Evolutionary conservation across 2,329 filamentous ascomycete species (phyloP), one percentile per base, ranked within the genome.

Genomic region (Colletotrichum karsti): DNA sequence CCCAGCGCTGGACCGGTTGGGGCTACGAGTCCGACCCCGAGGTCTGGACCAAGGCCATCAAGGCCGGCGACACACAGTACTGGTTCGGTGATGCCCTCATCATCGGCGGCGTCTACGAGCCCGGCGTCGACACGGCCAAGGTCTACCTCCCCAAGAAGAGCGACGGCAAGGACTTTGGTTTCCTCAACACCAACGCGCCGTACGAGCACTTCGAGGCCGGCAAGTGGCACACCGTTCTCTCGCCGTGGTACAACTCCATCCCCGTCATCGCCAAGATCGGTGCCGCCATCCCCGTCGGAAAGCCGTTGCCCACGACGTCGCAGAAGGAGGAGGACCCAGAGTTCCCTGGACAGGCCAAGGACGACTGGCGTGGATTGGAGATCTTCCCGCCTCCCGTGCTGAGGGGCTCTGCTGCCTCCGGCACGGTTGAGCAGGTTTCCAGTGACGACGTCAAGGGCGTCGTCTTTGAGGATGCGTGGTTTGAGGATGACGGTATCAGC

Each of bases 1-100:
- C 91, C 0, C 91, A 93, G 73, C 82, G 91, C 57, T 93, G 92
- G 91, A 88, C 89, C 0, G 92, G 91, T 0, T 93, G 91, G 90
- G 91, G 90, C 26, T 92, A 91, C 72, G 91, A 93, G 74, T 73
- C 78, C 0, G 91, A 93, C 71, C 81, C 88, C 0, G 87, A 89
- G 67, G 88, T 93, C 0, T 93, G 91, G 91, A 87, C 80, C 2
- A 83, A 82, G 53, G 73, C 81, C 1, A 79, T 93, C 3, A 89
- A 86, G 62, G 82, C 86, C 30, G 91, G 91, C 7, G 91, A 93
- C 71, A 87, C 87, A 4, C 91, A 94, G 74, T 93, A 90, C 80
- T 93, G 91, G 91, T 86, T 93, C 24, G 91, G 91, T 10, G 89
- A 92, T 61, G 82, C 85, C 0, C 78, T 93, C 8, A 82, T 93